Conservation (phyloP, 1,139 yeast species). For the Arxiozyma telluris region DNA sequence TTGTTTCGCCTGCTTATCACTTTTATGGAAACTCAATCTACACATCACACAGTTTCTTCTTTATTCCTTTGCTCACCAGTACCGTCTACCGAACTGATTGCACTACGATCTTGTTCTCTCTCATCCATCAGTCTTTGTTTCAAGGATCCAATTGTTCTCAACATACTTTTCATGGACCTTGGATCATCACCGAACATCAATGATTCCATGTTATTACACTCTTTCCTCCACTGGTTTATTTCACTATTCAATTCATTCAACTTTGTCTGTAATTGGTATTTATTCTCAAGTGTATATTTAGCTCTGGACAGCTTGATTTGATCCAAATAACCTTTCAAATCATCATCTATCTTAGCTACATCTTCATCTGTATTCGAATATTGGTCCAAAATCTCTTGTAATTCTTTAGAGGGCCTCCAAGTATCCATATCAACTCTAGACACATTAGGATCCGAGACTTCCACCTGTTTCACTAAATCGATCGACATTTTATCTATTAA, state of each 20-base stretch:
- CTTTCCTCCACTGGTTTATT: slow-evolving; percentile 26
- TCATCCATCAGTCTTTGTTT: not conserved
- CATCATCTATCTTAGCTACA: not conserved
- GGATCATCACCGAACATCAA: slow-evolving; percentile 28
- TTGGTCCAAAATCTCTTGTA: slow-evolving; percentile 17
- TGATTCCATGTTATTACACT: slow-evolving; percentile 26
- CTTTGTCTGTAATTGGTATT: slow-evolving; percentile 20
- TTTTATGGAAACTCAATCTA: not conserved
- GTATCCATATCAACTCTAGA: slow-evolving; percentile 16
- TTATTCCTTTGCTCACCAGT: not conserved
- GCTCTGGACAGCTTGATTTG: slow-evolving; percentile 27
- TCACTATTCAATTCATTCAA: slow-evolving; percentile 19
- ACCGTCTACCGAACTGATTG: not conserved
- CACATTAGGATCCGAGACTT: slow-evolving; percentile 15
- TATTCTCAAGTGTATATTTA: slow-evolving; percentile 25
- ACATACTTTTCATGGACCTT: slow-evolving; percentile 23
- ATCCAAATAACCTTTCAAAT: slow-evolving; percentile 18
- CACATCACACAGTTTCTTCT: not conserved
- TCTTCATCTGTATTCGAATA: not conserved
- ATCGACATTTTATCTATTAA: slow-evolving; percentile 22
- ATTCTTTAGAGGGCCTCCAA: slow-evolving; percentile 20
- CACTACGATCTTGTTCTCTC: not conserved
- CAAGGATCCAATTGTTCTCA: slow-evolving; percentile 9
- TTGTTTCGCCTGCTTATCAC: not conserved
- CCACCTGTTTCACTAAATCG: slow-evolving; percentile 22